A percentile compares a stretch with the other conserved stretches of the same genome.
These are phyloP conservation scores for Elaphomyces granulatus DNA, from an alignment of 495 filamentous ascomycete genomes.

Conservation along the genomic window DNA sequence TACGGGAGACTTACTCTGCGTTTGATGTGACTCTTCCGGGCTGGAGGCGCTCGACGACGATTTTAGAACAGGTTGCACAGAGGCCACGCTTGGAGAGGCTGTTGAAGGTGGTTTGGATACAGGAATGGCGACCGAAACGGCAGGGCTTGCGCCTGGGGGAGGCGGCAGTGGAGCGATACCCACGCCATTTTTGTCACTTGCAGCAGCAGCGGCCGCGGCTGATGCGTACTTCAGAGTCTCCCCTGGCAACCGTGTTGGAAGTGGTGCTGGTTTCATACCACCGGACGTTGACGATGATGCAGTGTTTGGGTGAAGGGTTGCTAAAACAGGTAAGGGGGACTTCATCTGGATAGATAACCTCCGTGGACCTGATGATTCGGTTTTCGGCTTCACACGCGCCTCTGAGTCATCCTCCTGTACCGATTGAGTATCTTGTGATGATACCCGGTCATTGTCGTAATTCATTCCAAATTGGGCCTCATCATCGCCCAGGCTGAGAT, in stretches of 20 bases:
- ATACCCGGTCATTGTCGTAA: constrained; percentile 69
- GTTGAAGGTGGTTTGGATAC: constrained; percentile 34
- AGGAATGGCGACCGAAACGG: constrained; percentile 29
- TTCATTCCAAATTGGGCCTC: constrained; percentile 71
- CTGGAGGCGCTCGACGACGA: constrained; percentile 23
- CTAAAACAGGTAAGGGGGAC: constrained; percentile 77
- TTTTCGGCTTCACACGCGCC: constrained; percentile 38
- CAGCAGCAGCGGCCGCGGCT: constrained; percentile 86
- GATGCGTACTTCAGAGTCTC: constrained; percentile 95
- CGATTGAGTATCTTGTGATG: constrained; percentile 91
- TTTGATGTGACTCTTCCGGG: constrained; percentile 20
- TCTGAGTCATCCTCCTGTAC: constrained; percentile 72
- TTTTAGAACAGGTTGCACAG: constrained; percentile 39
- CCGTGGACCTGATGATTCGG: constrained; percentile 35
- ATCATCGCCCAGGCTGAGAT: constrained; percentile 81
- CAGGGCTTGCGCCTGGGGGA: constrained; percentile 51
- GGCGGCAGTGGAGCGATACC: constrained; percentile 89
- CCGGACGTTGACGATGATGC: constrained; percentile 45
- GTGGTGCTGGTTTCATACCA: constrained; percentile 81
- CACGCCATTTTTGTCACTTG: constrained; percentile 73
- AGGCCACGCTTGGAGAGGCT: constrained; percentile 37
- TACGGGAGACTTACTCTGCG: neutral
- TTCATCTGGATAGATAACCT: constrained; percentile 86
- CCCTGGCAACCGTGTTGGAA: constrained; percentile 69
- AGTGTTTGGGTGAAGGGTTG: constrained; percentile 47